These are phyloP conservation scores for Fusarium virguliforme DNA, from an alignment of 2,329 filamentous ascomycete species.

Conservation along the genomic window DNA sequence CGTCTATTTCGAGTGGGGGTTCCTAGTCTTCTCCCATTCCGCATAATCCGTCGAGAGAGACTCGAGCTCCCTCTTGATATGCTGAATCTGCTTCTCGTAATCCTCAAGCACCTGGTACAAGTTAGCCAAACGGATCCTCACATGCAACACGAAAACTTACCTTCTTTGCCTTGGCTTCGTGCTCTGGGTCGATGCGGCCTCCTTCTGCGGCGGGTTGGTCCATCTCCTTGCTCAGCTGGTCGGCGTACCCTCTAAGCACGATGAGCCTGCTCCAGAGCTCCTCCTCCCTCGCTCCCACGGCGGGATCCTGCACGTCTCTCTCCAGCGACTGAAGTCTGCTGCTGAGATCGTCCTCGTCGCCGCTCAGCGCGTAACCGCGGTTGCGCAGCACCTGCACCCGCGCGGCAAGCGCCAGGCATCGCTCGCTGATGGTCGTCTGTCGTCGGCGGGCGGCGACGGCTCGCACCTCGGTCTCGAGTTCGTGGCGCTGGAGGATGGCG, in stretches of 20 bases:
- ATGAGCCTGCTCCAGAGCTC: conserved; percentile 90
- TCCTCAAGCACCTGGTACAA: conserved; percentile 79
- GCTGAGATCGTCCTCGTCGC: conserved; percentile 84
- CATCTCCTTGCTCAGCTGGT: conserved; percentile 80
- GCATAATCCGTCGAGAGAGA: conserved; percentile 72
- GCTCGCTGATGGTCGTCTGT: conserved; percentile 80
- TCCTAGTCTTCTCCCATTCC: conserved; percentile 69
- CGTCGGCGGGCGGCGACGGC: conserved; percentile 80
- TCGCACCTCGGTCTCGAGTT: conserved; percentile 82
- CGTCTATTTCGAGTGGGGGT: conserved; percentile 57
- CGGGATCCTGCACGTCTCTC: conserved; percentile 80
- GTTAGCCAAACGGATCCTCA: conserved; percentile 36
- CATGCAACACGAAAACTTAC: conserved; percentile 61
- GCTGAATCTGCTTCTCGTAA: conserved; percentile 84
- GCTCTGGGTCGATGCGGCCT: conserved; percentile 77
- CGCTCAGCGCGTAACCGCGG: conserved; percentile 84
- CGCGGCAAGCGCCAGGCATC: conserved; percentile 81
- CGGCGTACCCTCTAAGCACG: conserved; percentile 80
- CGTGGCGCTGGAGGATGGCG: conserved; percentile 81
- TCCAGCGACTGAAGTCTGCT: conserved; percentile 80
- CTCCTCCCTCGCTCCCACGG: conserved; percentile 82
- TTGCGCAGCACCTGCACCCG: conserved; percentile 87
- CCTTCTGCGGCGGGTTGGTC: conserved; percentile 75
- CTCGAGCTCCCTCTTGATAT: conserved; percentile 82
- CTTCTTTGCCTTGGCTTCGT: conserved; percentile 81